Percentiles rank a stretch among this genome's conserved stretches.
These are phyloP conservation scores for Candida pseudoglaebosa DNA, from an alignment of 805 yeast genomes.

Conservation along the genomic window DNA sequence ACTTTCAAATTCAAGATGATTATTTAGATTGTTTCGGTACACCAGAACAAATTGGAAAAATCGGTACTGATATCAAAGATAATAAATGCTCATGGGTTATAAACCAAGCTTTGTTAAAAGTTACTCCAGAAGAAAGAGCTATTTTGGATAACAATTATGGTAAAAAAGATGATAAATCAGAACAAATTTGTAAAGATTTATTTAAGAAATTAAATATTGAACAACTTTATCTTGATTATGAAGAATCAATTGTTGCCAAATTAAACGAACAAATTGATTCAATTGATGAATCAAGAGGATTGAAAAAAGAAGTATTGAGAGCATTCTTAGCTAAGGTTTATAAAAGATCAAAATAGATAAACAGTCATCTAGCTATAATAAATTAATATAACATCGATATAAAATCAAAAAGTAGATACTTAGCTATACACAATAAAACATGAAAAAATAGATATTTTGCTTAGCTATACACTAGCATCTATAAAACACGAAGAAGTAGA, in stretches of 20 bases:
- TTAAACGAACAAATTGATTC: conserved; percentile 61
- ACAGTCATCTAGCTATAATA: not conserved
- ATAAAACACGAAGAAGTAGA: too few species aligned
- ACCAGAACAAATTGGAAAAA: conserved; percentile 95
- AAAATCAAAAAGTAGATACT: too few species aligned
- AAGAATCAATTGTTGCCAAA: conserved; percentile 67
- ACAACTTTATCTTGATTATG: conserved; percentile 70
- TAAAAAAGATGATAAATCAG: conserved; percentile 64
- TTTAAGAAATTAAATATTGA: conserved; percentile 74
- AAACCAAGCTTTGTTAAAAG: conserved; percentile 83
- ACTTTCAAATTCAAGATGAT: conserved; percentile 98
- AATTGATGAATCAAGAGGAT: conserved; percentile 89
- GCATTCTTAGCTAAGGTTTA: conserved; percentile 86
- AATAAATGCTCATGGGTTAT: conserved; percentile 98
- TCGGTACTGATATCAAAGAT: conserved; percentile 97
- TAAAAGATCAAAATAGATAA: conserved; percentile 76
- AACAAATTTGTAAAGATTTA: conserved; percentile 65
- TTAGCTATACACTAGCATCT: too few species aligned
- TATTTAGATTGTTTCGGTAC: conserved; percentile 95
- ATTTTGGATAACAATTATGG: conserved; percentile 89
- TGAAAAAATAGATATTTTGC: too few species aligned
- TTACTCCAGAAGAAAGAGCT: conserved; percentile 74
- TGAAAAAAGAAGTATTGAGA: conserved; percentile 80
- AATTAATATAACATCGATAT: too few species aligned
- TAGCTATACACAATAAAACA: too few species aligned